phyloP scores from a whole-genome alignment of 2,329 filamentous ascomycete species.

The Penicillium aurantiogriseum region DNA sequence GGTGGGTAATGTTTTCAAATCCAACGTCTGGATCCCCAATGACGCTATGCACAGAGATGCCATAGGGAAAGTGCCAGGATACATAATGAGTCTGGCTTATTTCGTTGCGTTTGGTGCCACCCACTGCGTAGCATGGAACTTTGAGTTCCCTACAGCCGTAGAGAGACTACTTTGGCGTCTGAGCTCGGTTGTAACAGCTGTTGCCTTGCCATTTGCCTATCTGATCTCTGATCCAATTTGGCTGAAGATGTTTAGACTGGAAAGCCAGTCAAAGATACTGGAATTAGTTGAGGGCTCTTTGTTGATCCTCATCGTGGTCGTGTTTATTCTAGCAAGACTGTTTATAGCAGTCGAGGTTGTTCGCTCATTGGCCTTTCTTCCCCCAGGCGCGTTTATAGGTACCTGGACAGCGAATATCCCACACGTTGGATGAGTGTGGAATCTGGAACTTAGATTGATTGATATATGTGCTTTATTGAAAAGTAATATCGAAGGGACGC shows the following conservation, averaged over 20 bases:
- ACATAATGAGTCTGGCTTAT: not conserved
- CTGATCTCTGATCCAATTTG: not conserved
- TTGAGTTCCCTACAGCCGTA: not conserved
- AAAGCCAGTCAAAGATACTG: not conserved
- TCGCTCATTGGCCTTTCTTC: not conserved
- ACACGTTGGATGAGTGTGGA: not conserved
- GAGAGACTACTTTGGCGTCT: not conserved
- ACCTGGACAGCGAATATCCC: not conserved
- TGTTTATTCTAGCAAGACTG: not conserved
- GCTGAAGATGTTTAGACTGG: not conserved
- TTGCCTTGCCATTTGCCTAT: not conserved
- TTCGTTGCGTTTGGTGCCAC: not conserved
- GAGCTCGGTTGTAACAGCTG: not conserved
- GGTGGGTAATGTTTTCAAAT: no score
- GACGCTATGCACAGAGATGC: not conserved
- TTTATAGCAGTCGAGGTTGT: not conserved
- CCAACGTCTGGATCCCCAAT: not conserved
- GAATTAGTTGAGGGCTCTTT: not conserved
- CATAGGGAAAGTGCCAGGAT: not conserved
- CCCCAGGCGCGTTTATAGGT: not conserved
- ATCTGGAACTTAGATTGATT: not conserved
- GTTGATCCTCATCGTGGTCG: not conserved
- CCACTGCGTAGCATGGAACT: constrained; percentile 1
- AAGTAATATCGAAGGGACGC: not conserved
- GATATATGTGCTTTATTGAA: not conserved